phyloP scores from a whole-genome alignment of 169 alveolate species.

The Perkinsus olseni region DNA sequence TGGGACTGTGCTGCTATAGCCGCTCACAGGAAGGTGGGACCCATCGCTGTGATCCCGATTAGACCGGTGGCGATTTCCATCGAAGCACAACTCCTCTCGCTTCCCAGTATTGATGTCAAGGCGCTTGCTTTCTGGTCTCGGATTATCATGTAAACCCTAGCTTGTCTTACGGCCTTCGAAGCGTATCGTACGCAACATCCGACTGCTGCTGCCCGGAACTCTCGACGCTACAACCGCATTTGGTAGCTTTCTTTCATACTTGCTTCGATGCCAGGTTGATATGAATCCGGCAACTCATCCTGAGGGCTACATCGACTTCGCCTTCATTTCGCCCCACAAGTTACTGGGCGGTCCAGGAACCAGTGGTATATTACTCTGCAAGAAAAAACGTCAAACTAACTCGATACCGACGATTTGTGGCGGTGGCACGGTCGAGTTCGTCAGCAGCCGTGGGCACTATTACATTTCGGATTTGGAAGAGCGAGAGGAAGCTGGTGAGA shows the following conservation, averaged over 20 bases:
- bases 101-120: not conserved
- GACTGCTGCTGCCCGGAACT: too few species aligned
- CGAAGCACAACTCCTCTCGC: not conserved
- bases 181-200: too few species aligned
- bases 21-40: slow-evolving; percentile 5
- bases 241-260: not conserved
- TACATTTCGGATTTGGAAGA: slow-evolving; percentile 65
- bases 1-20: slow-evolving; percentile 24
- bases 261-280: not conserved
- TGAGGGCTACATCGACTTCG: slow-evolving; percentile 58
- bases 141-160: too few species aligned
- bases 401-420: slow-evolving; percentile 63
- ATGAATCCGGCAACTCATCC: not conserved
- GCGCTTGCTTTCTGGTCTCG: too few species aligned
- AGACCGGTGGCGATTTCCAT: not conserved
- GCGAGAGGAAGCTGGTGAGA: slow-evolving; percentile 67
- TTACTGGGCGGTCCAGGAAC: slow-evolving; percentile 82
- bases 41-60: not conserved
- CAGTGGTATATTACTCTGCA: slow-evolving; percentile 70
- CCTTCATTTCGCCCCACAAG: slow-evolving; percentile 83
- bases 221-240: too few species aligned
- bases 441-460: slow-evolving; percentile 68
- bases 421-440: slow-evolving; percentile 82
- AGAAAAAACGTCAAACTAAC: slow-evolving; percentile 55
- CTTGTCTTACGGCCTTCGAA: too few species aligned